Percentiles rank a stretch among this genome's conserved stretches.
These are phyloP conservation scores for Mycosphaerella arachidis DNA, from an alignment of 2,329 filamentous ascomycete species.

Conservation along the genomic window DNA sequence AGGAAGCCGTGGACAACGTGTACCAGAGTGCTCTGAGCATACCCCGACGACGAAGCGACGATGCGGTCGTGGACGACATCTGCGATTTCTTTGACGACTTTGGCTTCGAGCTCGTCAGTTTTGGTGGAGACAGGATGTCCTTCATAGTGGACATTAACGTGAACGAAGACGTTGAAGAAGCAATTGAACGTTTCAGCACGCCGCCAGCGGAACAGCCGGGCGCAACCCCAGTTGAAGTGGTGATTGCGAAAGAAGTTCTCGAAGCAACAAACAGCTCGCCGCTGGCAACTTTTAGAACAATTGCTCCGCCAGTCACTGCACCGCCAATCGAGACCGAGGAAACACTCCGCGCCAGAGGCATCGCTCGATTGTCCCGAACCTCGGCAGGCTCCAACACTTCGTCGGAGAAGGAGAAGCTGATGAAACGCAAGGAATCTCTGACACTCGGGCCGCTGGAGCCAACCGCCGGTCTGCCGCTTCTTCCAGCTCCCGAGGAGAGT, in stretches of 20 bases:
- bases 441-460: slow-evolving; percentile 1
- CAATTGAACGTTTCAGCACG: slow-evolving; percentile 24
- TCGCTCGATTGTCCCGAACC: slow-evolving; percentile 24
- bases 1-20: slow-evolving; percentile 31
- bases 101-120: slow-evolving; percentile 31
- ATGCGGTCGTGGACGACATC: slow-evolving; percentile 37
- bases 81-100: slow-evolving; percentile 41
- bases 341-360: slow-evolving; percentile 26
- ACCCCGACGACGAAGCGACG: slow-evolving; percentile 32
- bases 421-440: slow-evolving; percentile 3
- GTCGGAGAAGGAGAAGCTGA: background rate
- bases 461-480: slow-evolving; percentile 8
- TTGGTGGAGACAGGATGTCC: slow-evolving; percentile 21
- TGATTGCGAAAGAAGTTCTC: slow-evolving; percentile 25
- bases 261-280: slow-evolving; percentile 7
- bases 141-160: slow-evolving; percentile 7
- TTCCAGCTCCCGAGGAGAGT: slow-evolving; percentile 20
- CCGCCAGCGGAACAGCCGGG: slow-evolving; percentile 17
- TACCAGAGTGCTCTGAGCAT: slow-evolving; percentile 28
- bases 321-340: slow-evolving; percentile 27
- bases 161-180: slow-evolving; percentile 11
- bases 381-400: slow-evolving; percentile 12
- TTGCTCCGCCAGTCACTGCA: slow-evolving; percentile 1
- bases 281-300: background rate
- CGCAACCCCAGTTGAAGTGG: slow-evolving; percentile 22